phyloP scores from a whole-genome alignment of 2,329 filamentous ascomycete species.

The Graphilbum sp. region DNA sequence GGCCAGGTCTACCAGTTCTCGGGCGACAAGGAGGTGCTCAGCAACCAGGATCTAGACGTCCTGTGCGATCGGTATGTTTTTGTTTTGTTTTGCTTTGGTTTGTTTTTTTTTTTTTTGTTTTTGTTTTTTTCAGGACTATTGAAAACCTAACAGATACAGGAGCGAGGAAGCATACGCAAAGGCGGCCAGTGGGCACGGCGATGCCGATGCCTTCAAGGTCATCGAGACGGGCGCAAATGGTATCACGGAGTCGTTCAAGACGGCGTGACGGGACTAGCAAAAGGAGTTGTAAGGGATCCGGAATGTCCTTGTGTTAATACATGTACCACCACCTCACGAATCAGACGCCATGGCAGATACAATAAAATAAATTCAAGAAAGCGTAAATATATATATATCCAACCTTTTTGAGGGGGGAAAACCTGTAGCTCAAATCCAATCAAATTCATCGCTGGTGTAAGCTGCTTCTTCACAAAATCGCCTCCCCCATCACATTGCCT shows the following conservation, averaged over 20 bases:
- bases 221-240: conserved; percentile 57
- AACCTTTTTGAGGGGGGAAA: no score
- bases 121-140: background rate
- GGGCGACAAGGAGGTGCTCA: conserved; percentile 50
- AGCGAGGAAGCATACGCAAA: conserved; percentile 46
- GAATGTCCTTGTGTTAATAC: no score
- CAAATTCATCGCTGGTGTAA: no score
- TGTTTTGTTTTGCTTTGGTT: background rate
- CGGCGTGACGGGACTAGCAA: background rate
- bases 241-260: conserved; percentile 18
- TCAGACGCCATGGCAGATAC: no score
- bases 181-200: conserved; percentile 64
- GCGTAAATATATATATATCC: no score
- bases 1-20: conserved; percentile 47
- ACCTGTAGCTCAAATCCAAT: no score
- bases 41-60: conserved; percentile 58
- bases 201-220: conserved; percentile 54
- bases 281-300: no score
- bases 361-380: no score
- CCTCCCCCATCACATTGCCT: no score
- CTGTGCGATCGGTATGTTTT: conserved; percentile 51
- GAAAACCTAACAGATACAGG: conserved; percentile 15
- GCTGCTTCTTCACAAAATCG: no score
- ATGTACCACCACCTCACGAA: no score
- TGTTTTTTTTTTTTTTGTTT: background rate